These are phyloP conservation scores for Entomophthora muscae DNA, from an alignment of 371 early-diverging fungal genomes.

Conservation along the genomic window DNA sequence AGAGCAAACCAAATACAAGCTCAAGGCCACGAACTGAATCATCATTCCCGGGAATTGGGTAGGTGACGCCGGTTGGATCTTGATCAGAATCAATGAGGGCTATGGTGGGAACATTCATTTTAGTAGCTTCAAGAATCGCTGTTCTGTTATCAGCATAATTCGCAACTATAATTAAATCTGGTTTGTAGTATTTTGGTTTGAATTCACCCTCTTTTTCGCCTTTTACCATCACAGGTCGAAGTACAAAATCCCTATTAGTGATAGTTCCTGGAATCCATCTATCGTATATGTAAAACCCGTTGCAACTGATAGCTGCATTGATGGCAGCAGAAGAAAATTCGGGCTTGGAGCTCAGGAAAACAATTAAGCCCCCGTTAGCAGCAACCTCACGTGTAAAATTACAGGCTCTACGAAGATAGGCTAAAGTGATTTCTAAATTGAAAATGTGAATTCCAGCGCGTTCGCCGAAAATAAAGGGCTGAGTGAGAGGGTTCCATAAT, in stretches of 20 bases:
- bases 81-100: slow-evolving; percentile 86
- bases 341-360: slow-evolving; percentile 78
- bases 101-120: slow-evolving; percentile 72
- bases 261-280: slow-evolving; percentile 83
- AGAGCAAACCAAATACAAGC: slow-evolving; percentile 66
- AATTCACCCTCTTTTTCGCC: neutral
- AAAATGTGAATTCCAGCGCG: slow-evolving; percentile 86
- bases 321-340: slow-evolving; percentile 43
- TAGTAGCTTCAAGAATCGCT: slow-evolving; percentile 66
- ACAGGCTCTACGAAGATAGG: slow-evolving; percentile 69
- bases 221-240: slow-evolving; percentile 15
- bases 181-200: slow-evolving; percentile 41
- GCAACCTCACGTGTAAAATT: slow-evolving; percentile 57
- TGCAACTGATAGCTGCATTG: slow-evolving; percentile 59
- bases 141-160: slow-evolving; percentile 66
- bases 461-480: slow-evolving; percentile 77
- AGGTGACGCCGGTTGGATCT: slow-evolving; percentile 73
- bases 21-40: slow-evolving; percentile 67
- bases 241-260: slow-evolving; percentile 64
- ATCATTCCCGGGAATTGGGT: slow-evolving; percentile 95
- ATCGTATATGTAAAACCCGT: slow-evolving; percentile 60
- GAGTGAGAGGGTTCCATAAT: slow-evolving; percentile 62
- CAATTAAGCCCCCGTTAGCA: slow-evolving; percentile 57
- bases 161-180: slow-evolving; percentile 75
- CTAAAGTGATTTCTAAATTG: slow-evolving; percentile 84